Evolutionary conservation across 73 alveolate species (phyloP), one percentile per base, ranked within the genome.

Genomic region (Stentor coeruleus): DNA sequence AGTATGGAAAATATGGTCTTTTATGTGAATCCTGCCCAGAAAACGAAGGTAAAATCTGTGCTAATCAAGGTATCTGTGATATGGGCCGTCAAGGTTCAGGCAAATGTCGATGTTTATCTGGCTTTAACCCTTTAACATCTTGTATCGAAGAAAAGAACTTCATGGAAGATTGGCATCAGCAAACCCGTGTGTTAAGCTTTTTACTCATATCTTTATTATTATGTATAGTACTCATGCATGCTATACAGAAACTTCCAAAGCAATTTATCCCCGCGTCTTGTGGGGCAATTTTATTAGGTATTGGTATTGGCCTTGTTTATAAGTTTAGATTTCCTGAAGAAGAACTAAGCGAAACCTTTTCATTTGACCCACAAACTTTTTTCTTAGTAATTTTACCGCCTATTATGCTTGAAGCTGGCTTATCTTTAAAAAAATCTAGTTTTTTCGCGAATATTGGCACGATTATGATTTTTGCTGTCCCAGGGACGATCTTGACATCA

Each of bases 321-420:
- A 60, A 60, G n/a, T 26, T 11, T n/a, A 14, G n/a, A 14, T 30
- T 28, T 60, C 55, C 37, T 14, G 28, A 60, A 14, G 14, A 11
- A 39, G 59, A 85, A 28, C 2, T 85, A 11, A 59, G 33, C 36
- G 60, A 77, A 33, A 20, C 37, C 3, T 20, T 85, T 3, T 38
- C 77, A 35, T 85, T 85, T 38, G 88, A 85, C 30, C 87, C 86
- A n/a, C 66, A 85, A 59, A 84, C 83, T 3, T 80, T 85, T 59
- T 85, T 85, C 57, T 42, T 85, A 39, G 26, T 85, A 2, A 72
- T 85, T 4, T 74, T 85, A 3, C 91, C 91, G 2, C 91, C 91
- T 28, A 85, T 85, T 3, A 85, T 85, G 91, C 81, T 76, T 80
- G 91, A 85, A 39, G 91, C 91, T 3, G 91, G 91, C n/a, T 85